Percentiles rank a stretch among this genome's conserved stretches.
phyloP scores from a whole-genome alignment of 139 green algal species.

The Chlorella vulgaris region DNA sequence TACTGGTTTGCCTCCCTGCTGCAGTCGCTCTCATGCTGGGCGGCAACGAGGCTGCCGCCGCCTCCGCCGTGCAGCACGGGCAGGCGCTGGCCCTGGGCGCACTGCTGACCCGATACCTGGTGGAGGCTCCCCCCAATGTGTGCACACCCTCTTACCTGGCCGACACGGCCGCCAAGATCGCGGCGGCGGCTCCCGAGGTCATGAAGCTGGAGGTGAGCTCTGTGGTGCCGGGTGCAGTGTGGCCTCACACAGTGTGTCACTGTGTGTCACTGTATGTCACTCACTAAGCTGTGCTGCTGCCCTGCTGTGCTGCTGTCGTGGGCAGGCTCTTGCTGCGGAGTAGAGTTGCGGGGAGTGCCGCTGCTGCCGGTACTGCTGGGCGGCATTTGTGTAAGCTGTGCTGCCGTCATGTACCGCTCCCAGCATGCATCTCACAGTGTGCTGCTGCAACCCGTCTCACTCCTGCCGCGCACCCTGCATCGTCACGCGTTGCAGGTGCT shows the following conservation, averaged over 20 bases:
- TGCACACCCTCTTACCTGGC: conserved; percentile 90
- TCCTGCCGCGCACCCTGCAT: not conserved
- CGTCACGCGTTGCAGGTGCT: conserved; percentile 63
- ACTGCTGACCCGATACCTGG: conserved; percentile 78
- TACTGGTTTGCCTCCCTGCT: no score
- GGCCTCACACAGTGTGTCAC: no score
- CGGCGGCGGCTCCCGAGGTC: conserved; percentile 54
- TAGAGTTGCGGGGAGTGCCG: no score
- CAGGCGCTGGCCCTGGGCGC: conserved; percentile 60
- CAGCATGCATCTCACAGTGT: no score
- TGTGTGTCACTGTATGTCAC: no score
- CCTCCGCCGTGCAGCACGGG: conserved; percentile 44
- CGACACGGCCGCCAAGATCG: conserved; percentile 68
- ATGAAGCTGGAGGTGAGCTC: conserved; percentile 47
- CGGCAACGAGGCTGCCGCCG: conserved; percentile 16
- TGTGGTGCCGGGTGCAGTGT: no score
- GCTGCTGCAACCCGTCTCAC: not conserved
- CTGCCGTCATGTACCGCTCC: no score
- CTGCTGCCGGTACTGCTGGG: not conserved
- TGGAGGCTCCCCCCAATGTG: conserved; percentile 95
- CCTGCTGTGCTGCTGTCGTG: no score
- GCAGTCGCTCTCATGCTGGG: conserved; percentile 66
- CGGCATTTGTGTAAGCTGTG: not conserved
- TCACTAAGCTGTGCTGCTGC: no score
- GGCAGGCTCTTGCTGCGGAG: no score